Conservation (phyloP, 371 early-diverging fungal genomes). For the Entomophthora muscae region DNA sequence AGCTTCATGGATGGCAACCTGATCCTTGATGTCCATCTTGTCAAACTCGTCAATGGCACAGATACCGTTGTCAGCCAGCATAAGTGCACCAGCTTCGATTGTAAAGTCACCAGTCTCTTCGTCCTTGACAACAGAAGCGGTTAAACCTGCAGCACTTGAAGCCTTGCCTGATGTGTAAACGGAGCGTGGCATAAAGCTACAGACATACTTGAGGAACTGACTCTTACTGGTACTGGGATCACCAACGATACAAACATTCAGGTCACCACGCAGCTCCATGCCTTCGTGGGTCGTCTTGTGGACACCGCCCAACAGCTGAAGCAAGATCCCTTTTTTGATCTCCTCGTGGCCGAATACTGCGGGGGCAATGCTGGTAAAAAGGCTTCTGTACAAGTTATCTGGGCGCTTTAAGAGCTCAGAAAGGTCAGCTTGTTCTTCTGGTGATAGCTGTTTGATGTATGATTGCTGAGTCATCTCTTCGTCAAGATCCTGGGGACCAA, state of each 20-base stretch:
- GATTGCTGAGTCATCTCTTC: conserved; percentile 37
- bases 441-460: conserved; percentile 39
- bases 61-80: conserved; percentile 99
- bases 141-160: conserved; percentile 98
- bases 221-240: conserved; percentile 97
- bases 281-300: conserved; percentile 89
- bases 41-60: conserved; percentile 99
- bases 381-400: conserved; percentile 41
- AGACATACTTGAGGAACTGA: conserved; percentile 90
- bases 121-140: conserved; percentile 96
- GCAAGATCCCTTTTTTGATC: conserved; percentile 91
- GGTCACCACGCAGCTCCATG: conserved; percentile 92
- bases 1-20: conserved; percentile 99
- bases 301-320: conserved; percentile 95
- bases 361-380: conserved; percentile 81
- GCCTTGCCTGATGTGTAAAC: conserved; percentile 98
- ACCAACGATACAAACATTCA: conserved; percentile 97
- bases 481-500: conserved; percentile 29
- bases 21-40: conserved; percentile 97
- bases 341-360: conserved; percentile 95
- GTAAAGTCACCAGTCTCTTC: conserved; percentile 99
- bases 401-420: conserved; percentile 43
- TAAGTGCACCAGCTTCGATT: conserved; percentile 98
- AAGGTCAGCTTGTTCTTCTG: conserved; percentile 58
- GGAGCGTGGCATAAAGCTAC: conserved; percentile 75